Evolutionary conservation across 78 protist genomes (phyloP), one percentile per base, ranked within the genome.

Genomic region (Cavenderia fasciculata): DNA sequence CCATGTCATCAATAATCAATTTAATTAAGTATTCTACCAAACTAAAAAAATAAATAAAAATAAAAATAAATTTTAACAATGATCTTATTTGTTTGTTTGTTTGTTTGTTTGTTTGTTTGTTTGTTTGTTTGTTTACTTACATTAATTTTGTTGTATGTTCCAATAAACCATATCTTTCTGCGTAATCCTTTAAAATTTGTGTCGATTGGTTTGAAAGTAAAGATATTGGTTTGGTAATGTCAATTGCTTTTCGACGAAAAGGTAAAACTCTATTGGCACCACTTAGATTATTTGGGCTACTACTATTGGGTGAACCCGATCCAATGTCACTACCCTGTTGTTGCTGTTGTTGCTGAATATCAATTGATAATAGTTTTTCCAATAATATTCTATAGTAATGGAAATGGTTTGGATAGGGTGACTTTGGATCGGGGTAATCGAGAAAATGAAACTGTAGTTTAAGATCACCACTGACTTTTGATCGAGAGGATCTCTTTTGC

Each of bases 401-500:
- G 19, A 68, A 44, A 52, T 78, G 65, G 16, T 68, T 78, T 2
- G n/a, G 66, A 8, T 16, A 19, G 36, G 70, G 1, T 33, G 71
- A 21, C 8, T 19, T 46, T 21, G 43, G 36, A 5, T 82, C 90
- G 65, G 90, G 90, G 40, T 43, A 82, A 29, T 47, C 47, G 16
- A 82, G 10, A 44, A 68, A 82, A 43, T 82, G 76, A n/a, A 82
- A 82, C 43, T 82, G 90, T 31, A 82, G 56, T 82, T 54, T 65
- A 11, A 82, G 18, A 44, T 82, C 90, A 56, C 90, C 90, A 68
- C 71, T 68, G 23, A 68, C 36, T 69, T 33, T 82, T 38, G 77
- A 66, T 54, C 78, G 44, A 21, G 90, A 82, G 10, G 76, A 66
- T 68, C 78, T 65, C 63, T 82, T 82, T 40, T 65, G 78, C 4